These are phyloP conservation scores for Brassica nigra DNA, from an alignment of 345 rosid species.

Conservation along the genomic window DNA sequence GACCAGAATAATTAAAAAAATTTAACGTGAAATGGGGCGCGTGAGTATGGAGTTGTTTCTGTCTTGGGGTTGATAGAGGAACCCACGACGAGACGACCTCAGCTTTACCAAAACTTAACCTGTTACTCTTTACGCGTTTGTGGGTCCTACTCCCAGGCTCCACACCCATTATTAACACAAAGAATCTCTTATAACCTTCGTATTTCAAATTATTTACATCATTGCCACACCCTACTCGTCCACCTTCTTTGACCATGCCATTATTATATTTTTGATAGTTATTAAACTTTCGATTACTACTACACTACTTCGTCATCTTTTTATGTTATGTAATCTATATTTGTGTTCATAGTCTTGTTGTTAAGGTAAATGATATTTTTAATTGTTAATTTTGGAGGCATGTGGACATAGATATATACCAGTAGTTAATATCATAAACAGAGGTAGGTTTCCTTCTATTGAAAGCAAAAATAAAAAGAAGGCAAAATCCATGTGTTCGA, in stretches of 20 bases:
- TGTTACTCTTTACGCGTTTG: conserved; percentile 23
- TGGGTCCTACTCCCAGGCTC: conserved; percentile 29
- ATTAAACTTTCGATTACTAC: not conserved
- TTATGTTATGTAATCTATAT: not conserved
- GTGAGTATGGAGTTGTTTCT: conserved; percentile 22
- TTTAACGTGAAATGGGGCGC: conserved; percentile 27
- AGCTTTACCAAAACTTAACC: conserved; percentile 9
- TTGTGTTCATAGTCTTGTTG: not conserved
- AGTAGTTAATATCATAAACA: not conserved
- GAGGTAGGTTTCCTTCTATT: not conserved
- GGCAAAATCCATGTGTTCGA: conserved; percentile 12
- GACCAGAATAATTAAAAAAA: conserved; percentile 13
- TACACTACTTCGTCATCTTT: not conserved
- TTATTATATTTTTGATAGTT: not conserved
- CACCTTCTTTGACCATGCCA: conserved; percentile 24
- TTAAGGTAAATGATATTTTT: not conserved
- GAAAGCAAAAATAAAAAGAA: not conserved
- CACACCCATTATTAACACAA: not conserved
- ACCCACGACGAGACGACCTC: conserved; percentile 36
- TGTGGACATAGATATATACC: not conserved
- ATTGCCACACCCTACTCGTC: conserved; percentile 26
- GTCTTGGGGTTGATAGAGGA: conserved; percentile 29
- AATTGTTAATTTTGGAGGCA: not conserved
- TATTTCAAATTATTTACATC: not conserved
- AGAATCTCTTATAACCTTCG: not conserved